phyloP scores from a whole-genome alignment of 148 eudicot genomes.

The Rhododendron williamsianum region DNA sequence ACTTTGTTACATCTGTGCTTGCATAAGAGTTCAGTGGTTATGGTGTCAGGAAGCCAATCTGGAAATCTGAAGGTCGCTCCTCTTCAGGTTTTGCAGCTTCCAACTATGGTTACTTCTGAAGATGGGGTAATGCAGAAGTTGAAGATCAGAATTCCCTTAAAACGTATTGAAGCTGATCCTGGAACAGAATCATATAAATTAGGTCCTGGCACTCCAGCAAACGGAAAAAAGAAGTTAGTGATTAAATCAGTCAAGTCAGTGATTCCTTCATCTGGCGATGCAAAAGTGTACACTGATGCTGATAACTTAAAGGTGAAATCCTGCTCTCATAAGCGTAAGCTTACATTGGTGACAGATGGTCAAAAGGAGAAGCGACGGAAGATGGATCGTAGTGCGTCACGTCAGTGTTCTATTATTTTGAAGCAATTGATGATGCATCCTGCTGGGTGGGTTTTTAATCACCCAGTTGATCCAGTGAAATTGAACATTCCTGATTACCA shows the following conservation, averaged over 20 bases:
- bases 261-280: neutral
- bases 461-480: conserved; percentile 66
- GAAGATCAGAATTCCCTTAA: conserved; percentile 34
- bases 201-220: neutral
- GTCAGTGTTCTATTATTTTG: conserved; percentile 43
- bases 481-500: conserved; percentile 66
- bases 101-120: conserved; percentile 19
- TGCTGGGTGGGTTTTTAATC: conserved; percentile 32
- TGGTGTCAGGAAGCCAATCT: conserved; percentile 5
- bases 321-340: conserved; percentile 37
- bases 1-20: neutral
- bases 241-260: conserved; percentile 7
- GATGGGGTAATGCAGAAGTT: conserved; percentile 18
- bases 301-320: conserved; percentile 12
- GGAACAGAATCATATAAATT: conserved; percentile 7
- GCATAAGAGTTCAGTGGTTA: neutral
- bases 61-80: neutral
- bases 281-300: conserved; percentile 2
- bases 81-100: conserved; percentile 10
- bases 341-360: conserved; percentile 22
- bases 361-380: conserved; percentile 44
- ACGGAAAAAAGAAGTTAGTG: conserved; percentile 6
- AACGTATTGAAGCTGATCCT: conserved; percentile 10
- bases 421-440: conserved; percentile 43
- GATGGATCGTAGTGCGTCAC: conserved; percentile 44